Conservation (phyloP, 768 basidiomycete genomes). For the Leccinum uliginosum region DNA sequence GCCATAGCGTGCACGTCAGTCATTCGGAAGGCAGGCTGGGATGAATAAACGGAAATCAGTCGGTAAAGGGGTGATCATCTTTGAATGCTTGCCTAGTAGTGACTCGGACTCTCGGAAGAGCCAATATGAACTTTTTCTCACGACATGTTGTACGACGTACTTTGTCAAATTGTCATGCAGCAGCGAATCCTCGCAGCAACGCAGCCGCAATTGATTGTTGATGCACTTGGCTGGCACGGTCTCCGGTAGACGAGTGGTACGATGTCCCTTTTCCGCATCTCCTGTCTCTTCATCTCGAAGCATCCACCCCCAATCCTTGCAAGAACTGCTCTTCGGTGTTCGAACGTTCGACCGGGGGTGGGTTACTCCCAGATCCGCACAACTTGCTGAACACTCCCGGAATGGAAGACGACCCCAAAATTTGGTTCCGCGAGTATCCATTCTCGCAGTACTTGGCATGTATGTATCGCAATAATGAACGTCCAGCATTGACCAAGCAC, state of each 20-base stretch:
- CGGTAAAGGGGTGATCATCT: not conserved
- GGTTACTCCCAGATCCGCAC: constrained; percentile 6
- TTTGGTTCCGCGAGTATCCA: not conserved
- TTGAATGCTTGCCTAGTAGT: not conserved
- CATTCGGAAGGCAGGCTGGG: not conserved
- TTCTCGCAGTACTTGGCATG: not conserved
- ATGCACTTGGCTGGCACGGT: not conserved
- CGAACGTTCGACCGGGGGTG: not conserved
- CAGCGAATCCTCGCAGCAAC: constrained; percentile 5
- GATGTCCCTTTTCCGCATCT: not conserved
- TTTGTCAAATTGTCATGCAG: not conserved
- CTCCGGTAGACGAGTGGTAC: not conserved
- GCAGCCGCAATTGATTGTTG: constrained; percentile 1
- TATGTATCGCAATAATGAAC: not conserved
- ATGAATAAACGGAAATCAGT: not conserved
- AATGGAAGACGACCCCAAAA: not conserved
- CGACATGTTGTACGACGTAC: not conserved
- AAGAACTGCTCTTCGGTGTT: not conserved
- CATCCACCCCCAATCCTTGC: not conserved
- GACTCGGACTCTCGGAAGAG: not conserved
- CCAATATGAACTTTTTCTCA: not conserved
- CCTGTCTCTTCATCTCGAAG: not conserved
- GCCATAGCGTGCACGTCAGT: not conserved
- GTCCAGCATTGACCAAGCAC: constrained; percentile 2
- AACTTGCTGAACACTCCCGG: not conserved